A percentile compares a stretch with the other conserved stretches of the same genome.
These are phyloP conservation scores for Myotisia sp. DNA, from an alignment of 2,329 filamentous ascomycete genomes.

Conservation along the genomic window DNA sequence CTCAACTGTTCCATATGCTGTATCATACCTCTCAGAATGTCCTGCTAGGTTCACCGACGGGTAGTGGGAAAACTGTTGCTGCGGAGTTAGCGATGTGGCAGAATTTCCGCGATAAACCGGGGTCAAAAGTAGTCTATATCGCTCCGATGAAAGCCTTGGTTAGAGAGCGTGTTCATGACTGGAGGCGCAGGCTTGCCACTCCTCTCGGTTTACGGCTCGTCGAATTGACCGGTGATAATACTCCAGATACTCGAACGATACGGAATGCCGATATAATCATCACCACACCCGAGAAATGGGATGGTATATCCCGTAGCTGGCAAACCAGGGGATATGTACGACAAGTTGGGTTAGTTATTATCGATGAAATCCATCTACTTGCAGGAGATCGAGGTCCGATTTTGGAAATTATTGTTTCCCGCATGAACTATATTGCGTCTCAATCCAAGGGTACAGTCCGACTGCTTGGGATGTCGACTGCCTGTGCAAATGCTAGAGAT, in stretches of 20 bases:
- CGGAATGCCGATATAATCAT: conserved; percentile 94
- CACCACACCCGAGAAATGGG: conserved; percentile 99
- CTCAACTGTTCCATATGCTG: conserved; percentile 91
- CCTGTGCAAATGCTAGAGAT: conserved; percentile 88
- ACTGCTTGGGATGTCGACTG: conserved; percentile 96
- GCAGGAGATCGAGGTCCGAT: conserved; percentile 94
- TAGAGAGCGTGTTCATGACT: conserved; percentile 89
- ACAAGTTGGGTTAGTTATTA: conserved; percentile 90
- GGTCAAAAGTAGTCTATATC: conserved; percentile 96
- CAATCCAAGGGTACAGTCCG: conserved; percentile 81
- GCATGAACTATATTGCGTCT: conserved; percentile 97
- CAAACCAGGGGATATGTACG: conserved; percentile 93
- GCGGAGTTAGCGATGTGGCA: conserved; percentile 98
- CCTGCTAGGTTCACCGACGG: conserved; percentile 84
- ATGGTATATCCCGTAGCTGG: conserved; percentile 97
- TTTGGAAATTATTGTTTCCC: conserved; percentile 82
- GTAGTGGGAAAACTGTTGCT: conserved; percentile 93
- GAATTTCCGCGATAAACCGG: conserved; percentile 87
- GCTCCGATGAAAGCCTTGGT: conserved; percentile 98
- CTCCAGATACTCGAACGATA: conserved; percentile 89
- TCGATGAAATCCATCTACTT: conserved; percentile 95
- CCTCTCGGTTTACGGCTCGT: conserved; percentile 83
- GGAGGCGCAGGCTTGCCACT: conserved; percentile 65
- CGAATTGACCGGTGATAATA: conserved; percentile 94
- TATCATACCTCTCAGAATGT: conserved; percentile 90